Evolutionary conservation across 2,329 filamentous ascomycete genomes (phyloP), one percentile per base, ranked within the genome.

Genomic region (Chrysoporthe cubensis): DNA sequence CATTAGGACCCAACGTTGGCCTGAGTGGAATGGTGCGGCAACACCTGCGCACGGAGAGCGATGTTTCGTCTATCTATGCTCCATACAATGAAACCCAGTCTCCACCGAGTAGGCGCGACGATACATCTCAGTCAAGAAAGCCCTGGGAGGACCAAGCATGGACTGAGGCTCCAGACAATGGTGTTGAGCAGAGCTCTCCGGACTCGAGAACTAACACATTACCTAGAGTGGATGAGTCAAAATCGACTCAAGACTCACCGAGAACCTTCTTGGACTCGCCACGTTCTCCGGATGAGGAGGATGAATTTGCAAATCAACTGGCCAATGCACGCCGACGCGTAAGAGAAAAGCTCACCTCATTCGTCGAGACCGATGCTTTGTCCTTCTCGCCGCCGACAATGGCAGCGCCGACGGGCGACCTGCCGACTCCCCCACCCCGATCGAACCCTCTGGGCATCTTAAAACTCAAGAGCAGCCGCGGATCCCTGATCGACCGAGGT

Each of bases 11-110:
- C 0, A 82, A 82, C 18, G 80, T 56, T 21, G 93, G 92, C 0
- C 83, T 97, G 18, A 95, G 90, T 74, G 91, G 91, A 1, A 87
- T 97, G 82, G 90, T 97, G 58, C 88, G 91, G 43, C 90, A 94
- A 70, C 96, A 98, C 81, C 81, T 98, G 52, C 89, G 96, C 62
- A 88, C 88, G 44, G 88, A 90, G 71, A 98, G 95, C 79, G 90
- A 90, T 68, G 86, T 88, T 16, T 98, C 95, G 0, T 96, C 93
- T 0, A 84, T 96, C 37, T 93, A 93, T 72, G 88, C 87, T 37
- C 80, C 48, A 3, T 64, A 54, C 34, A 65, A 48, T 37, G 32
- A 65, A 18, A 7, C 63, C 11, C 54, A 65, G 44, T 58, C 56
- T 32, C 57, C 63, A 2, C 62, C 62, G 13, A 48, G 37, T 37